Base-by-base conservation (phyloP, 208 protist species). In the Jaenimonas drosophilae region DNA sequence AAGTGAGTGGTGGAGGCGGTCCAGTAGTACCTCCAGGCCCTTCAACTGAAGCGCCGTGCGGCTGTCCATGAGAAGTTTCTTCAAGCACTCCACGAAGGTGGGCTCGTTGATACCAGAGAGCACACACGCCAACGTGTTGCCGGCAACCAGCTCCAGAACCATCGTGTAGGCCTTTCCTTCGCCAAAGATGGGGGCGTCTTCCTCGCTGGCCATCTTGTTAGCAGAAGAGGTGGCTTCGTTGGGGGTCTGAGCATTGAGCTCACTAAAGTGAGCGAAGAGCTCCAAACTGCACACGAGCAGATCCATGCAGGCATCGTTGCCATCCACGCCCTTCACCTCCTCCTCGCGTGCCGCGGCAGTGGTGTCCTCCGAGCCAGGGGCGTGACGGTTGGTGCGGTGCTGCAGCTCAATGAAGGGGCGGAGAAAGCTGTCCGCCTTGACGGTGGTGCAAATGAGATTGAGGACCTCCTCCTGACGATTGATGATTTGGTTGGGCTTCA, bases 51-150 rank as follows among this genome's bases (percentile, higher is more conserved):
- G 53, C 4, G 61, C 50, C 6, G 53, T 39, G 29, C 75, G 70
- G 17, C 25, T 31, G 61, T 93, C 77, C 19, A 44, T 64, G 2
- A 93, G 72, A 24, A 93, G 56, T 32, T 64, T 76, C 54, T 71
- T 48, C 63, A 79, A 56, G 59, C 85, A 93, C 49, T 60, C 49
- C 2, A 93, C 75, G 67, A 93, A 89, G 20, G 85, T 93, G 2
- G 75, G 58, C 53, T 93, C 85, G 50, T 93, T 90, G 63, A 93
- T 93, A 38, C 85, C 81, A 1, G 85, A 79, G 34, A 93, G 69
- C 41, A 93, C 80, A 49, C 85, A 93, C 4, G 80, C 85, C n/a
- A 93, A 73, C 19, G 85, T 83, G 56, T 93, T 93, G 49, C 80
- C 85, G 17, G 79, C 60, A 21, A 93, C 76, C 44, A 93, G 64